A percentile compares a stretch with the other conserved stretches of the same genome.
Conservation (phyloP, 768 basidiomycete species). For the Auricularia cornea region DNA sequence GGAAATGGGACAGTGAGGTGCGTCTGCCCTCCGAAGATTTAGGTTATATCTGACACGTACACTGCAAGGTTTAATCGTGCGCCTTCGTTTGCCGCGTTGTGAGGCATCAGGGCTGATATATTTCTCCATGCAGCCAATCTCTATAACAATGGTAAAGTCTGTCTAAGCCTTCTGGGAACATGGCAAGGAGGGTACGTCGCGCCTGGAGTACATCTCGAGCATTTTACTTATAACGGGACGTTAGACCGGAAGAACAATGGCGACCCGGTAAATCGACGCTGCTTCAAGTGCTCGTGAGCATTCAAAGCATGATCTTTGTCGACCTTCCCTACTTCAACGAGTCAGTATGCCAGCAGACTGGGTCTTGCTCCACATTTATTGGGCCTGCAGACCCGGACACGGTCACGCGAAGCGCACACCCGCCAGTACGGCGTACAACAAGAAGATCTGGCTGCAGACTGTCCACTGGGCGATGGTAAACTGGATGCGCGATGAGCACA, state of each 20-base stretch:
- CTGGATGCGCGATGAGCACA: slow-evolving; percentile 17
- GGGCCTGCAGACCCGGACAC: slow-evolving; percentile 35
- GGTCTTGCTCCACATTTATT: slow-evolving; percentile 1
- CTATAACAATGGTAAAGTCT: slow-evolving; percentile 42
- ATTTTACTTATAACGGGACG: too few relatives aligned
- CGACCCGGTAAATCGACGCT: slow-evolving; percentile 40
- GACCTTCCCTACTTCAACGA: slow-evolving; percentile 51
- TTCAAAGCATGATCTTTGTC: slow-evolving; percentile 51
- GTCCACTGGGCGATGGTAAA: slow-evolving; percentile 46
- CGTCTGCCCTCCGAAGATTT: too few relatives aligned
- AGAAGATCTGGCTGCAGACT: slow-evolving; percentile 34
- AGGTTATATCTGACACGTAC: too few relatives aligned
- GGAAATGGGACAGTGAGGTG: slow-evolving; percentile 40
- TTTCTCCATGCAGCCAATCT: too few relatives aligned
- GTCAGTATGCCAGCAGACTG: slow-evolving; percentile 24
- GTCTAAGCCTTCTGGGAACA: slow-evolving; percentile 47
- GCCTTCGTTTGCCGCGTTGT: too few relatives aligned
- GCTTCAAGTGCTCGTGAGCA: slow-evolving; percentile 48
- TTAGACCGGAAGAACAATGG: slow-evolving; percentile 41
- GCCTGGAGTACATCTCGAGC: too few relatives aligned
- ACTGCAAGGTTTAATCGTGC: too few relatives aligned
- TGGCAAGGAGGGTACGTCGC: slow-evolving; percentile 41
- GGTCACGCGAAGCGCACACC: slow-evolving; percentile 32
- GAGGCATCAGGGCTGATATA: too few relatives aligned
- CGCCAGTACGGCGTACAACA: slow-evolving; percentile 40